Percentiles rank a stretch among this genome's conserved stretches.
phyloP scores from a whole-genome alignment of 202 grass and related monocot species.

The Carex sylvatica region DNA sequence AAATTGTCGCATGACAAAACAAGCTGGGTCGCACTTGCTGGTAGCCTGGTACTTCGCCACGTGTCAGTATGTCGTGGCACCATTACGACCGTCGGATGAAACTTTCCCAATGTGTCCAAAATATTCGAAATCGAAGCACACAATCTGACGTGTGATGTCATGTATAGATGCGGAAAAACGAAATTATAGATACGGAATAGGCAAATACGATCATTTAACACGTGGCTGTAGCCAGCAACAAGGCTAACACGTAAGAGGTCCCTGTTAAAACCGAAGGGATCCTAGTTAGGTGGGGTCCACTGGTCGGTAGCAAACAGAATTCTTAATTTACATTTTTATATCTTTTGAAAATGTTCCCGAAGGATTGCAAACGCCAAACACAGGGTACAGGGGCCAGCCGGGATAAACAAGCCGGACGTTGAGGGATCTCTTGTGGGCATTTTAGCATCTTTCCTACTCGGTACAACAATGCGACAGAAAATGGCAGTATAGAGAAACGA shows the following conservation, averaged over 20 bases:
- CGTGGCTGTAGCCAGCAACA: not conserved
- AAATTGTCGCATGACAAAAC: not conserved
- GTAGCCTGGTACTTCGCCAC: not conserved
- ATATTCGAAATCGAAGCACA: not conserved
- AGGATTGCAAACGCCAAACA: not conserved
- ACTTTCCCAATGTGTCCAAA: not conserved
- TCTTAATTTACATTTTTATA: not conserved
- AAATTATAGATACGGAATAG: too few species aligned
- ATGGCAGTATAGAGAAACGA: too few species aligned
- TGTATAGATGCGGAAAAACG: not conserved
- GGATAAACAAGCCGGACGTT: too few species aligned
- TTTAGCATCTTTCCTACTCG: not conserved
- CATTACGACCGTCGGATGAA: not conserved
- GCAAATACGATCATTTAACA: not conserved
- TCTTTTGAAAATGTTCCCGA: not conserved
- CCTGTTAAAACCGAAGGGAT: not conserved
- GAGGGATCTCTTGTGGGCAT: not conserved
- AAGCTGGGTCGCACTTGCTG: not conserved
- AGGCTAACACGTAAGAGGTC: not conserved
- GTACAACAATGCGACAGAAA: too few species aligned
- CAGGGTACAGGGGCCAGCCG: too few species aligned
- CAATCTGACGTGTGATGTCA: not conserved
- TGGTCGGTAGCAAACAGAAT: not conserved
- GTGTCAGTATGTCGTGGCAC: not conserved
- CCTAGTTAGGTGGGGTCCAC: not conserved